Percentiles rank a stretch among this genome's conserved stretches.
phyloP scores from a whole-genome alignment of 2,329 filamentous ascomycete genomes.

The Xylaria multiplex region DNA sequence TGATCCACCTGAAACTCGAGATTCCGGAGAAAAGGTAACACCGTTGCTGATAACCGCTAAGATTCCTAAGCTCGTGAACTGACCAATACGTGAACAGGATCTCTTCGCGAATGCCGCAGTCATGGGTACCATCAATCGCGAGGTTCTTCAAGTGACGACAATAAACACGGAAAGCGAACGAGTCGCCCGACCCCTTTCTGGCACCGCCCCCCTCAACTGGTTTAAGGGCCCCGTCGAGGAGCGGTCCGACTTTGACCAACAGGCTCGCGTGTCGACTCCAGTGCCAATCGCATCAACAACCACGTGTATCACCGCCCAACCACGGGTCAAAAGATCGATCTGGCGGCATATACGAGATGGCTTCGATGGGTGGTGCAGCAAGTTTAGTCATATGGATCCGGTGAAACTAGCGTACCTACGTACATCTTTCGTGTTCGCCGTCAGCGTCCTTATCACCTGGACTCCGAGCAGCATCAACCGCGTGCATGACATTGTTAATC shows the following conservation, averaged over 20 bases:
- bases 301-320: slow-evolving; percentile 48
- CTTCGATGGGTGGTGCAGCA: slow-evolving; percentile 43
- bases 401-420: slow-evolving; percentile 70
- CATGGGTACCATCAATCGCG: slow-evolving; percentile 48
- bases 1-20: slow-evolving; percentile 40
- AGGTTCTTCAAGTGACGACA: slow-evolving; percentile 48
- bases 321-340: slow-evolving; percentile 30
- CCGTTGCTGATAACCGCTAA: neutral
- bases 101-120: slow-evolving; percentile 47
- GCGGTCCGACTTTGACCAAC: slow-evolving; percentile 23
- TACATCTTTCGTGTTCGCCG: slow-evolving; percentile 69
- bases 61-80: neutral
- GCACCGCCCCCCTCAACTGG: slow-evolving; percentile 42
- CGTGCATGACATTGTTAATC: slow-evolving; percentile 72
- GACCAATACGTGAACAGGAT: slow-evolving; percentile 38
- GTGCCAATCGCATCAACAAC: slow-evolving; percentile 43
- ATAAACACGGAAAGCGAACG: slow-evolving; percentile 44
- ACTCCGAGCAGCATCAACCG: slow-evolving; percentile 77
- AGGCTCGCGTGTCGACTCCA: slow-evolving; percentile 25
- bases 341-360: slow-evolving; percentile 35
- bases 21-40: slow-evolving; percentile 49
- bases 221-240: slow-evolving; percentile 46
- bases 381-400: slow-evolving; percentile 60
- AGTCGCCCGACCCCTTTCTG: slow-evolving; percentile 29
- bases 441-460: slow-evolving; percentile 70